Evolutionary conservation across 2,329 filamentous ascomycete genomes (phyloP), one percentile per base, ranked within the genome.

Genomic region (Delphinella strobiligena): DNA sequence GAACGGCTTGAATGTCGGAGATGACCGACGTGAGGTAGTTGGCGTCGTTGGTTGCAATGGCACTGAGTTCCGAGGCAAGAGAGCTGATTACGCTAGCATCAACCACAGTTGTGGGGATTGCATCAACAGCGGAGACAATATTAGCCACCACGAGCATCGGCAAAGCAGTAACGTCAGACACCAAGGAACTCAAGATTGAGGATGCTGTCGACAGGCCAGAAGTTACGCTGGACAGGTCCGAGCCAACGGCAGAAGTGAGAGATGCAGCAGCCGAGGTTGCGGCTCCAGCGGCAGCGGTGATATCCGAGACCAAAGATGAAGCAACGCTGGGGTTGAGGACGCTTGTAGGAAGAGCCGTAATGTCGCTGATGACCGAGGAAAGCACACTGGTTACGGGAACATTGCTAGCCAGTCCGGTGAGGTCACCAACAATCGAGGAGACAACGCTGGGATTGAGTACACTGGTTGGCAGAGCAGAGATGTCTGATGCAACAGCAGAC

Each of bases 391-490:
- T 10, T 8, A 11, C 31, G 30, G 32, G 7, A 29, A 31, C 19
- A 17, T 14, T 31, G 14, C 30, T 27, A 5, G 37, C 15, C 12
- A 39, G 27, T 3, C 27, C 29, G 9, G 19, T 17, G 19, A 33
- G 11, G 4, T 38, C 37, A 16, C 30, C 19, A 14, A 14, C 32
- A 19, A 39, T 10, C 7, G 37, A 39, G 15, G 37, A 34, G 5
- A 31, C 31, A 5, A 39, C 22, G n/a, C 5, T 16, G 7, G 37
- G n/a, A 34, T 27, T 12, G 12, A 27, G 7, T 12, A 12, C 22
- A 27, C 7, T 7, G 22, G 22, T 7, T 27, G 22, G 22, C 22
- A 27, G 22, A 27, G 22, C 22, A 27, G 22, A 7, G 9, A 36
- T 18, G 12, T 29, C 19, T 8, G 30, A 30, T 9, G 18, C 9